Evolutionary conservation across 352 stramenopile species (phyloP).

Genomic region (Phytophthora pini): DNA sequence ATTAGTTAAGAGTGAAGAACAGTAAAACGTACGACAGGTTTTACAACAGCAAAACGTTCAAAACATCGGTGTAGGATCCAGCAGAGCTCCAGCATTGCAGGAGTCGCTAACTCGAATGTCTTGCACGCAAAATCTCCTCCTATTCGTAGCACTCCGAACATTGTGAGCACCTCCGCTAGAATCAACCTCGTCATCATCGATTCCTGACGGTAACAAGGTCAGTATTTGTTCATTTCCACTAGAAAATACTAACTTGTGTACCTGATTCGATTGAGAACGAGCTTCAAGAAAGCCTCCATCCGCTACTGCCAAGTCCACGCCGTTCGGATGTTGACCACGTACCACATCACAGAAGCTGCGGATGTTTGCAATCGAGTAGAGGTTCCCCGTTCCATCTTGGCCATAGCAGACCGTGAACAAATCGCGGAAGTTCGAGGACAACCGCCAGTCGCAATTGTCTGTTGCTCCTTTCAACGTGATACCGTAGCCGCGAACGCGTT

Average conservation of each 20-base stretch:
- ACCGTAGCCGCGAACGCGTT: conserved; percentile 50
- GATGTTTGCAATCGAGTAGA: conserved; percentile 72
- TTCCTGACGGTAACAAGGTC: conserved; percentile 44
- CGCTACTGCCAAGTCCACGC: conserved; percentile 67
- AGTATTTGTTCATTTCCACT: no score
- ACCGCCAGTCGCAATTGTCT: conserved; percentile 57
- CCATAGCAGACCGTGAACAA: conserved; percentile 67
- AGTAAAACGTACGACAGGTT: conserved; percentile 46
- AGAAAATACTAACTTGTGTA: conserved; percentile 8
- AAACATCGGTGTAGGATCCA: conserved; percentile 77
- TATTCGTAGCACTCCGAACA: conserved; percentile 55
- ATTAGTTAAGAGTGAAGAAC: background rate
- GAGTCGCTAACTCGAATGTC: conserved; percentile 76
- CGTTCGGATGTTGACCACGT: conserved; percentile 28
- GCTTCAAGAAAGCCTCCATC: conserved; percentile 81
- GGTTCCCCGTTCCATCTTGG: conserved; percentile 70
- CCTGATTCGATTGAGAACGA: conserved; percentile 66
- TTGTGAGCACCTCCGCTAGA: conserved; percentile 62
- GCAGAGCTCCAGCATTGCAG: conserved; percentile 65
- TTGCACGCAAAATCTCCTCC: conserved; percentile 80
- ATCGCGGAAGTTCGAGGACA: conserved; percentile 14
- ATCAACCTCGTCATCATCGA: conserved; percentile 67
- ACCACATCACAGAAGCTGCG: conserved; percentile 55
- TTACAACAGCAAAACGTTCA: conserved; percentile 66
- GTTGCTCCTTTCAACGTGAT: conserved; percentile 66